Conservation (phyloP, 306 rosid genomes). For the Prunus mume region DNA sequence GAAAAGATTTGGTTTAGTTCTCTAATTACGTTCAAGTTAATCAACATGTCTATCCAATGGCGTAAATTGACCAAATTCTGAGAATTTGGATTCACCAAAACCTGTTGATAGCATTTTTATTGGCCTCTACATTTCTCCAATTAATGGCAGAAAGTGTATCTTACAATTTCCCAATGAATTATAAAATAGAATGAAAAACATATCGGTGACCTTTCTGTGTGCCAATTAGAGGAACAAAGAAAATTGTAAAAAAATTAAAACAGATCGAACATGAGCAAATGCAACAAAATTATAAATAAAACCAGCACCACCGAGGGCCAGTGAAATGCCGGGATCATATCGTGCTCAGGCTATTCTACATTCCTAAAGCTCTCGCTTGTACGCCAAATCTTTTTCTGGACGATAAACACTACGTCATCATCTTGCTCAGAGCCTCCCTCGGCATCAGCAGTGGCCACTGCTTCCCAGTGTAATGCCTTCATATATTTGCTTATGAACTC, state of each 20-base stretch:
- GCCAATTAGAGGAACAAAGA: slow-evolving; percentile 11
- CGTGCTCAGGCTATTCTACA: slow-evolving; percentile 44
- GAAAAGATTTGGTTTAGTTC: too few relatives aligned
- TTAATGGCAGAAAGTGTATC: slow-evolving; percentile 1
- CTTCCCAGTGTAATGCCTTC: slow-evolving; percentile 90
- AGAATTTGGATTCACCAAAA: too few relatives aligned
- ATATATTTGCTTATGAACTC: slow-evolving; percentile 70
- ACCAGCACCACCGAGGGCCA: slow-evolving; percentile 10
- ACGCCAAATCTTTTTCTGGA: slow-evolving; percentile 93
- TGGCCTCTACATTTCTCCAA: background rate
- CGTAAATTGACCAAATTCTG: too few relatives aligned
- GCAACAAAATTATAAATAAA: slow-evolving; percentile 31
- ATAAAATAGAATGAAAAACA: slow-evolving; percentile 3
- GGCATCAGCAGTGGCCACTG: slow-evolving; percentile 56
- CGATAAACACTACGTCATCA: slow-evolving; percentile 55
- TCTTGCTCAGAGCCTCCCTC: slow-evolving; percentile 53
- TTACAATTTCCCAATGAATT: slow-evolving; percentile 28
- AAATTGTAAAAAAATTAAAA: background rate
- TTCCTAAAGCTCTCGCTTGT: slow-evolving; percentile 78
- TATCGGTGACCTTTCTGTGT: slow-evolving; percentile 4
- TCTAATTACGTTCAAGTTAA: too few relatives aligned
- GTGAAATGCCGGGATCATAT: slow-evolving; percentile 1
- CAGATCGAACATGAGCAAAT: background rate
- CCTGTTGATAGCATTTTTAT: too few relatives aligned
- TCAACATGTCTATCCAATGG: too few relatives aligned